phyloP scores from a whole-genome alignment of 2,329 filamentous ascomycete genomes.

The Cercospora zeae-maydis region DNA sequence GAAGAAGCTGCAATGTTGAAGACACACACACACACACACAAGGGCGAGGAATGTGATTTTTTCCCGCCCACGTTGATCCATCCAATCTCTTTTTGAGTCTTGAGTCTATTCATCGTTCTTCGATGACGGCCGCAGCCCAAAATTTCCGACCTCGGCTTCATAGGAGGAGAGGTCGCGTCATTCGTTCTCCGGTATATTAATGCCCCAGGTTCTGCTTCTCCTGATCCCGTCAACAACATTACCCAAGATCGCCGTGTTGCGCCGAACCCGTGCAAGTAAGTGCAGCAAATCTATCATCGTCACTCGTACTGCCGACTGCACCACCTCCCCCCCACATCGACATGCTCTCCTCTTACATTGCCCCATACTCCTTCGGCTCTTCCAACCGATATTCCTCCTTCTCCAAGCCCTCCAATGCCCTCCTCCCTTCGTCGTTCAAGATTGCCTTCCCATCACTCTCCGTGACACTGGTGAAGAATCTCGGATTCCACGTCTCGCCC shows the following conservation, averaged over 20 bases:
- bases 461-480: slow-evolving; percentile 73
- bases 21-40: too few species aligned
- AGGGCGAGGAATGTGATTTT: too few species aligned
- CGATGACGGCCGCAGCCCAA: background rate
- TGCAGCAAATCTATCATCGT: background rate
- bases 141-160: background rate
- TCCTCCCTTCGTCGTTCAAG: slow-evolving; percentile 60
- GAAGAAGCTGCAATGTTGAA: background rate
- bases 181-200: background rate
- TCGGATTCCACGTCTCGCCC: slow-evolving; percentile 71
- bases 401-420: slow-evolving; percentile 55
- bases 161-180: background rate
- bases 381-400: slow-evolving; percentile 50
- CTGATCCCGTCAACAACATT: background rate
- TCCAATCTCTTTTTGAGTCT: background rate
- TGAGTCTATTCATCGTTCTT: background rate
- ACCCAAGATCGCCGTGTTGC: background rate
- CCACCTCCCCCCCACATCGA: background rate
- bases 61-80: background rate
- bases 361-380: slow-evolving; percentile 41
- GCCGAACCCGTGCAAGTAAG: background rate
- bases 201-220: background rate
- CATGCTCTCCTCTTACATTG: slow-evolving; percentile 21
- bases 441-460: slow-evolving; percentile 60
- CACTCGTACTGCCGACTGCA: background rate